Base-by-base conservation (phyloP, 495 filamentous ascomycete species). In the Aspergillus sparsus region DNA sequence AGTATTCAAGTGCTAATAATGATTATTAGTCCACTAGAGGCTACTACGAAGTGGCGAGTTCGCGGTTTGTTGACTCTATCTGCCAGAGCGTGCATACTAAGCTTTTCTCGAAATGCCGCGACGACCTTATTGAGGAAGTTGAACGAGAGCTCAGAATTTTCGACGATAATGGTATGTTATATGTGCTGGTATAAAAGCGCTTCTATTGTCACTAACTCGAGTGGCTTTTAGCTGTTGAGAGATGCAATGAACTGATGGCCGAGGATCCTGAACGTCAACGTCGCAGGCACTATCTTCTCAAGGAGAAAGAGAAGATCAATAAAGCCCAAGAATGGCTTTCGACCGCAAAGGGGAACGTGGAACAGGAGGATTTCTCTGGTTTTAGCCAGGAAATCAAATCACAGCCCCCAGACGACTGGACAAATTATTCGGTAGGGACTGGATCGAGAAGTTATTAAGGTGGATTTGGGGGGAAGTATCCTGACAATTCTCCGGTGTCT, bases 21-120 rank as follows among this genome's bases (percentile, higher is more conserved):
- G 13, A 6, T n/a, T 0, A 35, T 34, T 63, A 81, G 80, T 72
- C 64, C 15, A 68, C 79, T 0, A 67, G 75, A 6, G 81, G 72
- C 0, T 86, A 85, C 57, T 87, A 87, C 52, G 73, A 81, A 9
- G 67, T 83, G 13, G 83, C 83, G 0, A 78, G 69, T 27, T 70
- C 62, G 2, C 67, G 82, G 11, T 82, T 85, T 49, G 62, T 81
- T 0, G 82, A 86, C 36, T 62, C 69, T 0, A 65, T 86, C 0
- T 81, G 77, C 34, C 72, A 78, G 58, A 70, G 71, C 2, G 71
- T 84, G 0, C 67, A 83, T 16, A 67, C 64, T 0, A 80, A 81
- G 47, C 58, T 87, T 9, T 79, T 85, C 42, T 63, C 61, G 1
- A 71, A 71, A 6, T 80, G 80, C 32, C 71, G 74, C 0, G 61